Conservation (phyloP, 768 basidiomycete species). For the Rhizopogon vinicolor region DNA sequence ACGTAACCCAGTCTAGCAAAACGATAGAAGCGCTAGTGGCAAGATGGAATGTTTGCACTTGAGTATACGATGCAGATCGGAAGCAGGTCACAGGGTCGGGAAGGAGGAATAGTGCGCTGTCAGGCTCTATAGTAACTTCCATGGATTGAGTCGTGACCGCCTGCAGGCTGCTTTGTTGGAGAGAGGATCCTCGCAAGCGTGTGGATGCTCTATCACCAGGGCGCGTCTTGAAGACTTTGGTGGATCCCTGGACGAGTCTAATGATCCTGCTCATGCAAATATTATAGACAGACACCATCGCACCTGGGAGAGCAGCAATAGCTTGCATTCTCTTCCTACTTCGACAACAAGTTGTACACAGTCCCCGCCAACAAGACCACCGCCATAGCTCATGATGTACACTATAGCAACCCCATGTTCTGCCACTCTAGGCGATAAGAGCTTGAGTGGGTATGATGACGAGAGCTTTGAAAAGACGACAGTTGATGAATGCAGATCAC, state of each 20-base stretch:
- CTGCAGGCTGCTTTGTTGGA: conserved; percentile 1
- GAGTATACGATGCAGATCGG: conserved; percentile 74
- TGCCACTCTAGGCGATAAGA: conserved; percentile 65
- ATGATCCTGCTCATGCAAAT: conserved; percentile 1
- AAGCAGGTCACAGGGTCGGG: conserved; percentile 96
- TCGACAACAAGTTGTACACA: conserved; percentile 56
- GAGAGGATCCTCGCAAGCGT: conserved; percentile 14
- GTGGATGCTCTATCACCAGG: conserved; percentile 53
- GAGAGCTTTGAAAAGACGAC: conserved; percentile 71
- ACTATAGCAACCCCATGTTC: conserved; percentile 54
- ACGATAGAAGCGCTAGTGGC: conserved; percentile 56
- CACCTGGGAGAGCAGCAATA: conserved; percentile 86
- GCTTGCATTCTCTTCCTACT: conserved; percentile 48
- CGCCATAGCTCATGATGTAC: conserved; percentile 86
- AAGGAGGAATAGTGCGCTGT: conserved; percentile 68
- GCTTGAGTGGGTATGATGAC: conserved; percentile 83
- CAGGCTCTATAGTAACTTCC: conserved; percentile 47
- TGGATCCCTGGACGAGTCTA: conserved; percentile 61
- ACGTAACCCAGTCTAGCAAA: conserved; percentile 89
- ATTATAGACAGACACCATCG: conserved; percentile 14
- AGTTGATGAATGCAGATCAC: conserved; percentile 46
- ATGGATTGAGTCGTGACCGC: conserved; percentile 58
- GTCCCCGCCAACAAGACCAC: conserved; percentile 89
- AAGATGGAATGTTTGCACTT: conserved; percentile 76
- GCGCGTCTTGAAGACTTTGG: conserved; percentile 90